Evolutionary conservation across 495 filamentous ascomycete species (phyloP), one percentile per base, ranked within the genome.

Genomic region (Podospora pseudocomata): DNA sequence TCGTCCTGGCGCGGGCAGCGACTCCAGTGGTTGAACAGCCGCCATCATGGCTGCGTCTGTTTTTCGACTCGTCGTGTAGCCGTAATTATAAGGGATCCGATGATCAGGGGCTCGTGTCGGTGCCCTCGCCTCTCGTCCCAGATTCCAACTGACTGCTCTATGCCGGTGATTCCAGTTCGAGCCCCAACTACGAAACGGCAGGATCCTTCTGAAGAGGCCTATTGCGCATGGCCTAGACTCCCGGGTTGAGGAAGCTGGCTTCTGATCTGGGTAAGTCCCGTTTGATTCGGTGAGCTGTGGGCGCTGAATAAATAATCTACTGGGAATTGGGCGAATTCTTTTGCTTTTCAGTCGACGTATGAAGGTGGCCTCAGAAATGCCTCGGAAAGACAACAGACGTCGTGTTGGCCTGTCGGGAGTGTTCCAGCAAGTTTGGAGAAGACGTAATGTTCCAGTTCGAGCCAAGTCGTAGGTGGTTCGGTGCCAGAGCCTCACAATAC

Each of bases 21-120:
- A 76, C 63, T 78, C 74, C 55, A 82, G 65, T 68, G 80, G 78
- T 63, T 82, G 71, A 54, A 74, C 70, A 20, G 72, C 62, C 5
- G 67, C 68, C 73, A 76, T 76, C 53, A 55, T 63, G 55, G 9
- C 5, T 55, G 32, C 44, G 30, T 39, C 60, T 44, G 15, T 7
- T 32, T 44, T 18, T 6, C 20, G 23, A 30, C 59, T 58, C 11
- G n/a, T 26, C n/a, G n/a, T 20, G 5, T 11, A 58, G 55, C 20
- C 6, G 55, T 58, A n/a, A 7, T 19, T 4, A 58, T 3, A 58
- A 58, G n/a, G 7, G 55, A 20, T 58, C n/a, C 55, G 23, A 58
- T 58, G n/a, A 23, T 27, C 19, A 20, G 9, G n/a, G 56, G 56
- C 56, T 30, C 4, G 26, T 30, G 59, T 6, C 16, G 27, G 19